Evolutionary conservation across 2,329 filamentous ascomycete species (phyloP), one percentile per base, ranked within the genome.

Genomic region (Sordariomycetes sp.): DNA sequence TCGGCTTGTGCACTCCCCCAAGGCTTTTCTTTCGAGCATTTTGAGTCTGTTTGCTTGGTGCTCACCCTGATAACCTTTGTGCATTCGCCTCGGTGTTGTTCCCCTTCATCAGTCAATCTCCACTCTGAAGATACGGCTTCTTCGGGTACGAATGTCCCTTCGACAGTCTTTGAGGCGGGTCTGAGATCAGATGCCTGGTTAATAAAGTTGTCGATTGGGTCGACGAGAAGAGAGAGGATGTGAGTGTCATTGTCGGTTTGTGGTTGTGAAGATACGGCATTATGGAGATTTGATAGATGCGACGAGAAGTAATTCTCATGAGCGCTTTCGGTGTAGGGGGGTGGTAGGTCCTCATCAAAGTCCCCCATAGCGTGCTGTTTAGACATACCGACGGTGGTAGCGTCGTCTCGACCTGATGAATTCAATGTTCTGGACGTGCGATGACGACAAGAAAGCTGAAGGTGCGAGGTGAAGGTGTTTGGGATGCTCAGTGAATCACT

Each of bases 101-200:
- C 50, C 7, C 48, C 48, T 8, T 47, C 46, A 3, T 59, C 59
- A 30, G 46, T 57, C 17, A 62, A 49, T 12, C 27, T 36, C 61
- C 63, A 66, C 2, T 41, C 45, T 1, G 39, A 26, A 0, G 50
- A 54, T 1, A 71, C 58, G 4, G 59, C 61, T 5, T 46, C 45
- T 3, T 45, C 59, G 0, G 69, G 68, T 0, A 72, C 57, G 23
- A 73, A 47, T 7, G 57, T 61, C 29, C 70, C 55, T 32, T 68
- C 61, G 2, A 65, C 57, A 1, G 57, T 34, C 2, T 46, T 41
- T 1, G 59, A 57, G 1, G 53, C 44, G 0, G 45, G 47, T 4
- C 57, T 45, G 27, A 53, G 42, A 5, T 44, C 40, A 2, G 55
- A 56, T 18, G 70, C 46, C 11, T 57, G 53, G 2, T 42, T 42